Evolutionary conservation across 1,139 yeast species (phyloP), one percentile per base, ranked within the genome.

Genomic region (Geotrichum klebahnii): DNA sequence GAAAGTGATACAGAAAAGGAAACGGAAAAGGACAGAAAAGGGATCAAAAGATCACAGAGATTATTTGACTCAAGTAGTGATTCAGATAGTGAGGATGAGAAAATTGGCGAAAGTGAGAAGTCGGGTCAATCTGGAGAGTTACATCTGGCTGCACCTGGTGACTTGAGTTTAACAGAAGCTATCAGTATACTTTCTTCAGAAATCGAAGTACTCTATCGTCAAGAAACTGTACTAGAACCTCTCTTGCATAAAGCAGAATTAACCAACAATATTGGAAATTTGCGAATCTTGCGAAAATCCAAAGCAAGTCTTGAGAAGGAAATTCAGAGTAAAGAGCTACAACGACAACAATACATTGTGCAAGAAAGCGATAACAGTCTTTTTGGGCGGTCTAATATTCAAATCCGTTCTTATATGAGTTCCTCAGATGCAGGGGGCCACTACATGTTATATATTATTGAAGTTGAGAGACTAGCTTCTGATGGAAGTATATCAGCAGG

Each of bases 281-380:
- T 85, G 47, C 77, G 82, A 55, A 76, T 89, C 49, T 68, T 89
- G 55, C 71, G 72, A 46, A 84, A 82, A 59, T 87, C 96, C 0
- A 78, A 78, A 52, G 59, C 75, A 3, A 79, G 87, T 54, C 72
- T 88, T 53, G 79, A 78, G 40, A 71, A 84, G 54, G 97, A 90
- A 61, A 74, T 88, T 22, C 79, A 78, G 47, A 66, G 80, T 3
- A 85, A 84, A 58, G 90, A 85, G 58, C 69, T 84, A 31, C 86
- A 85, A 55, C 78, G 78, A 52, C 96, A 87, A 57, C 96, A 87
- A 62, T 82, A 82, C 57, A 78, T 84, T 47, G 88, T 88, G 1
- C 95, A 86, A 61, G 95, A 87, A 56, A 83, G 79, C 60, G 92
- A 86, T 48, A 85, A 83, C 63, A 82, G 89, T 59, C 72, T 90